Conservation (phyloP, 345 rosid genomes). For the Hevea brasiliensis region DNA sequence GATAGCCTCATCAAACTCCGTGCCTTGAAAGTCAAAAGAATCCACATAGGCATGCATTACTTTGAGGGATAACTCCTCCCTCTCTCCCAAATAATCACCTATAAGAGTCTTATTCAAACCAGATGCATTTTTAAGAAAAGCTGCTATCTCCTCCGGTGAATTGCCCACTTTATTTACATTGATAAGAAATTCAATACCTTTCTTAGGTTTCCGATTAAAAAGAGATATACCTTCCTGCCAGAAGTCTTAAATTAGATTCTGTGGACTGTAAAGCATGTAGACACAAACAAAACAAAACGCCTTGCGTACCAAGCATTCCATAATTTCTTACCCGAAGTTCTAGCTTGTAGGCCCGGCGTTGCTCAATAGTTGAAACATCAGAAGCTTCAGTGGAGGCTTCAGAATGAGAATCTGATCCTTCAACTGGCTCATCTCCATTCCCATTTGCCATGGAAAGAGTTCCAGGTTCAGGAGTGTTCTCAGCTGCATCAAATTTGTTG, state of each 20-base stretch:
- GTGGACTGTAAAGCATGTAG: conserved; percentile 15
- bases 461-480: conserved; percentile 63
- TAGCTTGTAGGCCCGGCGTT: conserved; percentile 98
- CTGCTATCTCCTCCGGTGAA: conserved; percentile 93
- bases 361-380: conserved; percentile 86
- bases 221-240: conserved; percentile 99
- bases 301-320: conserved; percentile 5
- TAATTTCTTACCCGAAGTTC: conserved; percentile 78
- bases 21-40: conserved; percentile 82
- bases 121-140: conserved; percentile 85
- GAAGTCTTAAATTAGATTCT: conserved; percentile 44
- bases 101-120: conserved; percentile 82
- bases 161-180: conserved; percentile 91
- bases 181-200: conserved; percentile 92
- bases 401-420: conserved; percentile 89
- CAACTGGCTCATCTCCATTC: conserved; percentile 69
- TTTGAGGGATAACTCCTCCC: conserved; percentile 90
- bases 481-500: conserved; percentile 58
- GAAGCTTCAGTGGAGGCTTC: conserved; percentile 82
- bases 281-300: neutral
- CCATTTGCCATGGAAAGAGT: conserved; percentile 71
- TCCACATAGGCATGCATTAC: conserved; percentile 99
- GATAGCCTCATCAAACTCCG: conserved; percentile 97
- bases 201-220: conserved; percentile 94
- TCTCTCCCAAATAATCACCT: conserved; percentile 98